Evolutionary conservation across 2,329 filamentous ascomycete genomes (phyloP).

Genomic region (Colletotrichum sp.): DNA sequence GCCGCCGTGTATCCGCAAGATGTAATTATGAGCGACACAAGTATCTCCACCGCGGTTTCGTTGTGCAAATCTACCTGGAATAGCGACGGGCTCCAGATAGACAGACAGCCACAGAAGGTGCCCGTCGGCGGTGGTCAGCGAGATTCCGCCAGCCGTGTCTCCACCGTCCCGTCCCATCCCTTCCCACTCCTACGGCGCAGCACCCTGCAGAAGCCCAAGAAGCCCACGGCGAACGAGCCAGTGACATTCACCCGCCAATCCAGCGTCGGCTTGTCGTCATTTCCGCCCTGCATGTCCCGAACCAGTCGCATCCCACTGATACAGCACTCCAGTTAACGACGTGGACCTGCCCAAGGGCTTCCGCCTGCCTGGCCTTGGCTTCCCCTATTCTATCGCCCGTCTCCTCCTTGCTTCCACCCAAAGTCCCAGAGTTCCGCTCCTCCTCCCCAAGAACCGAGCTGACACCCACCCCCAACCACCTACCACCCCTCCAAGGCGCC

Average conservation of each 20-base stretch:
- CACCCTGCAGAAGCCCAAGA: neutral
- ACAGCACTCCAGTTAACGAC: neutral
- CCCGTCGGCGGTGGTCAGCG: neutral
- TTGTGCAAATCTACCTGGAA: slow-evolving; percentile 3
- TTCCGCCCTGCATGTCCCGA: neutral
- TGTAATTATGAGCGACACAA: slow-evolving; percentile 7
- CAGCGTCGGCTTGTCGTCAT: neutral
- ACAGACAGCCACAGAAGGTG: neutral
- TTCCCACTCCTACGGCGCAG: slow-evolving; percentile 4
- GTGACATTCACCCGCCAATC: neutral
- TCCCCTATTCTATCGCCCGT: neutral
- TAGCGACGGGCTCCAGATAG: neutral
- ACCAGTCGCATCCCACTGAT: neutral
- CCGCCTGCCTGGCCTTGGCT: neutral
- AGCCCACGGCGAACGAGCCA: neutral
- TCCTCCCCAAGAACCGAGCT: neutral
- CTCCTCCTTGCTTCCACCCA: slow-evolving; percentile 6
- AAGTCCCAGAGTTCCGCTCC: slow-evolving; percentile 18
- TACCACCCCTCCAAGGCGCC: neutral
- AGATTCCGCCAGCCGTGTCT: neutral
- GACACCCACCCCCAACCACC: neutral
- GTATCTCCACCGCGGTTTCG: slow-evolving; percentile 1
- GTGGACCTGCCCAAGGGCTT: neutral
- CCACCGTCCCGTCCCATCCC: neutral
- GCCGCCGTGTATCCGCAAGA: neutral